Base-by-base conservation (phyloP, 805 yeast genomes). In the Pichia heedii region DNA sequence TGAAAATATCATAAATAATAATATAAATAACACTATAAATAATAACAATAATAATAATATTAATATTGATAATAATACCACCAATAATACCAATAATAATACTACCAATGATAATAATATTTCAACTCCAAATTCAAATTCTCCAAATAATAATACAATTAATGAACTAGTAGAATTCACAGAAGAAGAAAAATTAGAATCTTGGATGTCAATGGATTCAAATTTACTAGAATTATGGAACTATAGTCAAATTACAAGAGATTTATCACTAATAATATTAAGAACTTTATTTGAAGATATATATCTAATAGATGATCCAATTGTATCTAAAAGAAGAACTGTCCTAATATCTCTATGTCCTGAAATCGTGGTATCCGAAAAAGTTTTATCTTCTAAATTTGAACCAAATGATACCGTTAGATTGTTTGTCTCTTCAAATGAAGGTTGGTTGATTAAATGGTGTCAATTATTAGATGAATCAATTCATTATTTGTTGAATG, bases 251-350 rank as follows among this genome's bases (percentile, higher is more conserved):
- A 73, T 76, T 21, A 72, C 89, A 4, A 70, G 95, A 49, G 96
- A 88, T 56, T 66, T 93, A 39, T 70, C 89, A 2, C 66, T 90
- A 21, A 77, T 84, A 38, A 83, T 93, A 6, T 75, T 86, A 51
- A 70, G 96, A 55, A 87, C 94, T 4, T 63, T 93, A 16, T 93
- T 90, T 57, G 99, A 93, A 63, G 99, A 93, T 58, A 77, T 93
- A 11, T 93, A 87, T 57, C 68, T 94, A 41, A 69, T 93, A 39
- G 97, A 93, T 52, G 99, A 93, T 58, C 83, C 96, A 21, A 76
- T 87, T 19, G 96, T 96, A 2, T 71, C 89, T 29, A 82, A 79
- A 51, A 72, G 97, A 55, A 76, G 82, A 44, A 72, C 77, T n/a
- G 73, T 84, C 1, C 71, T 90, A 33, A 81, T 83, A 40, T 87